These are phyloP conservation scores for Priceomyces melissophilus DNA, from an alignment of 805 yeast genomes.

Conservation along the genomic window DNA sequence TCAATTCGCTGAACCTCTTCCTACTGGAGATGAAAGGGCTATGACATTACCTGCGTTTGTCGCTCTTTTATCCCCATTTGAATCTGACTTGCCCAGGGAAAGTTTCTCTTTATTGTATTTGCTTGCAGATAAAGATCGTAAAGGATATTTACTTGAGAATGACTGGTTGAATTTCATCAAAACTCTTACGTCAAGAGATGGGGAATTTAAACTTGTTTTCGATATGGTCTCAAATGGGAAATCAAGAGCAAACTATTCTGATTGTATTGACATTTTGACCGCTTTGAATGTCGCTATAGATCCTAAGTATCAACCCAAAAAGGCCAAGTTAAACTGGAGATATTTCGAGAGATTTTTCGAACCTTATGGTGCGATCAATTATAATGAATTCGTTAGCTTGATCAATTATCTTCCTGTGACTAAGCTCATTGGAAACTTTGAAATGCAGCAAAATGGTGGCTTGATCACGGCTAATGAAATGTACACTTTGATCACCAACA, in stretches of 20 bases:
- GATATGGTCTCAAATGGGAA: conserved; percentile 18
- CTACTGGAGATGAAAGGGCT: conserved; percentile 15
- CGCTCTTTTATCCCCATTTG: conserved; percentile 39
- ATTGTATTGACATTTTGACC: conserved; percentile 33
- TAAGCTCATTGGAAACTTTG: conserved; percentile 42
- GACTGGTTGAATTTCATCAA: conserved; percentile 78
- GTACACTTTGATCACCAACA: conserved; percentile 29
- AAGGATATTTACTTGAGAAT: conserved; percentile 61
- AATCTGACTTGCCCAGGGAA: conserved; percentile 35
- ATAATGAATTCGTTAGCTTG: conserved; percentile 37
- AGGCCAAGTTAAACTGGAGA: conserved; percentile 40
- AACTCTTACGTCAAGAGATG: conserved; percentile 32
- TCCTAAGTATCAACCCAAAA: conserved; percentile 38
- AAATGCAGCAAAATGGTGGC: conserved; percentile 31
- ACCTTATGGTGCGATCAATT: conserved; percentile 36
- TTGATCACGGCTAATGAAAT: conserved; percentile 29
- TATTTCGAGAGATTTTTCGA: conserved; percentile 39
- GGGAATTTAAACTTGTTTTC: conserved; percentile 27
- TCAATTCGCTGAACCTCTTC: conserved; percentile 33
- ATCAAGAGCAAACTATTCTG: conserved; percentile 25
- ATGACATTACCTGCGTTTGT: conserved; percentile 36
- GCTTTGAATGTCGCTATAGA: conserved; percentile 39
- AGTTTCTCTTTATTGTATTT: conserved; percentile 59
- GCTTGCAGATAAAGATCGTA: conserved; percentile 69
- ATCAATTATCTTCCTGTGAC: conserved; percentile 44